phyloP scores from a whole-genome alignment of 257 asterid species.

The Parsonsia alboflavescens region DNA sequence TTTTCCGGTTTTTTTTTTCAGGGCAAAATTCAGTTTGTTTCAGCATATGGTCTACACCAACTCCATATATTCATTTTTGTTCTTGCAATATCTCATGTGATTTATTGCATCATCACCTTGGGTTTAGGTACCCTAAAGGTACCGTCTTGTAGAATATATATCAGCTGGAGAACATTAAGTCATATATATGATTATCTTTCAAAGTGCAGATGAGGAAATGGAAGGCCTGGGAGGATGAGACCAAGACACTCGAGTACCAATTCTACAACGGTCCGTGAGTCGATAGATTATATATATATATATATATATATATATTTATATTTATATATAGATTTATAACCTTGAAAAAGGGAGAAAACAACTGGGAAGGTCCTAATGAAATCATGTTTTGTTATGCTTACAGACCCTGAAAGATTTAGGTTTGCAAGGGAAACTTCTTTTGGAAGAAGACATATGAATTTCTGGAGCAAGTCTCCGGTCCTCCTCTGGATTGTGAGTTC shows the following conservation, averaged over 20 bases:
- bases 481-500: conserved; percentile 86
- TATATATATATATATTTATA: too few species aligned
- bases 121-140: conserved; percentile 79
- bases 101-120: conserved; percentile 60
- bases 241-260: conserved; percentile 65
- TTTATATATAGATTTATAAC: too few species aligned
- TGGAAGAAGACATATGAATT: conserved; percentile 82
- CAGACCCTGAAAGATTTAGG: conserved; percentile 91
- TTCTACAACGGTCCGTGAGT: conserved; percentile 54
- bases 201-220: conserved; percentile 63
- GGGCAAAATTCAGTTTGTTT: conserved; percentile 66
- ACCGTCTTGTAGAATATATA: too few species aligned
- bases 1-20: conserved; percentile 14
- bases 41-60: conserved; percentile 70
- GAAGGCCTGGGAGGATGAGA: conserved; percentile 80
- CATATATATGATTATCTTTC: neutral
- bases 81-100: conserved; percentile 69
- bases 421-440: conserved; percentile 91
- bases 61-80: conserved; percentile 76
- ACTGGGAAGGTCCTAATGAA: neutral
- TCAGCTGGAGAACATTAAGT: too few species aligned
- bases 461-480: conserved; percentile 68
- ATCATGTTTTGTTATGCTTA: neutral
- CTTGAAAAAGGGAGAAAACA: neutral
- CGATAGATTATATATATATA: neutral